Evolutionary conservation across 176 grass and related monocot species (phyloP).

Genomic region (Elymus sibiricus): DNA sequence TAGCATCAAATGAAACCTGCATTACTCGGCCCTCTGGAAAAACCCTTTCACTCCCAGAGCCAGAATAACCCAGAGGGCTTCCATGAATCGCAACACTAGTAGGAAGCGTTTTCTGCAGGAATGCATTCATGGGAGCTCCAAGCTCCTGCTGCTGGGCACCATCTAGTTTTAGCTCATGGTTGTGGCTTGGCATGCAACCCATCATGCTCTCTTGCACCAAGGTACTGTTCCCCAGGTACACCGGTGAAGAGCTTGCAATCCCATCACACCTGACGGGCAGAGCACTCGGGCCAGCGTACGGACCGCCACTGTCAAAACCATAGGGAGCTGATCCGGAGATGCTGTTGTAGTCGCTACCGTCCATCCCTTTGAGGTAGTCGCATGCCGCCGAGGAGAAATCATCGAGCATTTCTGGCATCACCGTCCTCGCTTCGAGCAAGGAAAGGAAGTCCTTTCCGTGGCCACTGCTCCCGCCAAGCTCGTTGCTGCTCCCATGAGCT

Average conservation of each 20-base stretch:
- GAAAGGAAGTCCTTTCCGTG: constrained; percentile 48
- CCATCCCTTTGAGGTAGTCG: constrained; percentile 59
- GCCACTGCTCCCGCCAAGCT: not conserved
- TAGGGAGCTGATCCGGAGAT: constrained; percentile 12
- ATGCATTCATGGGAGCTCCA: constrained; percentile 29
- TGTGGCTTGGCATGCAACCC: constrained; percentile 17
- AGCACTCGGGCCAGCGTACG: not conserved
- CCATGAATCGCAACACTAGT: not conserved
- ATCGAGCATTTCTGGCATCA: constrained; percentile 43
- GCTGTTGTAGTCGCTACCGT: not conserved
- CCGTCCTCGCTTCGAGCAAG: constrained; percentile 33
- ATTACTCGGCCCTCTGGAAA: constrained; percentile 8
- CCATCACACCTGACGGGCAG: constrained; percentile 20
- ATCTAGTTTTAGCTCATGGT: constrained; percentile 6
- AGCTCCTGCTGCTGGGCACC: constrained; percentile 25
- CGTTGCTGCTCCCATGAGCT: not conserved
- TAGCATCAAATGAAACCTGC: constrained; percentile 10
- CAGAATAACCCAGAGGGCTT: not conserved
- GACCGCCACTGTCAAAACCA: not conserved
- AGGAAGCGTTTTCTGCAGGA: constrained; percentile 13
- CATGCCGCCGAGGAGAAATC: constrained; percentile 27
- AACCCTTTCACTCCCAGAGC: constrained; percentile 10
- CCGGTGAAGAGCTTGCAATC: constrained; percentile 13
- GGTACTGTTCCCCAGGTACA: not conserved
- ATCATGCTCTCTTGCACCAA: not conserved